Base-by-base conservation (phyloP, 495 filamentous ascomycete genomes). In the Penicillium argentinense region DNA sequence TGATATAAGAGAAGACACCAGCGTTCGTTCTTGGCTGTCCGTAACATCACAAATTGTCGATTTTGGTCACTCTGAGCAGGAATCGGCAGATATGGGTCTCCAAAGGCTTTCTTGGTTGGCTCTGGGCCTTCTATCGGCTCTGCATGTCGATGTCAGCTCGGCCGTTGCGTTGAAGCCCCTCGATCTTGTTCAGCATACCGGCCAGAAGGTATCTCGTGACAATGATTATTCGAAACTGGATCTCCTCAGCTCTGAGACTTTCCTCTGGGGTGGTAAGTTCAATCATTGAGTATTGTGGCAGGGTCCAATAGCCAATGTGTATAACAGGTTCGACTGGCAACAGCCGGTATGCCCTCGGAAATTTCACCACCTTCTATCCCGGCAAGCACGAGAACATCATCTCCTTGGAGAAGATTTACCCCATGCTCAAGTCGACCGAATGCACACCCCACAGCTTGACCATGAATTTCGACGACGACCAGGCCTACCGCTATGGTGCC, bases 371-470 rank as follows among this genome's bases (percentile, higher is more conserved):
- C 24, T 54, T 56, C 29, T 59, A 56, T 26, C 61, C 58, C 7
- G 67, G 53, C 12, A 48, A 68, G 7, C 38, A 58, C 36, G 61
- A 64, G 36, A 61, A 58, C 38, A 64, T 73, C 44, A 16, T 73
- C 11, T 57, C 56, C 7, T 58, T 71, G 52, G 69, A 71, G 42
- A 60, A 52, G 16, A 64, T 73, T 34, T 42, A 57, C 3, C 53
- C 57, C 23, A 41, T 69, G 49, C 39, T 66, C 13, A 56, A 40
- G 13, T 59, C 62, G 3, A 49, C 68, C 12, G 16, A 63, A 7
- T 73, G 69, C 51, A 63, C 50, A 16, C 48, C 54, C 22, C 39
- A 49, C 29, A 56, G 50, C 19, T 45, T 71, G 39, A 40, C 56
- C 9, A 26, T 73, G 29, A 52, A 42, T 5, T 66, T 69, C 37